Evolutionary conservation across 345 rosid species (phyloP), one percentile per base, ranked within the genome.

Genomic region (Erodium maritimum): DNA sequence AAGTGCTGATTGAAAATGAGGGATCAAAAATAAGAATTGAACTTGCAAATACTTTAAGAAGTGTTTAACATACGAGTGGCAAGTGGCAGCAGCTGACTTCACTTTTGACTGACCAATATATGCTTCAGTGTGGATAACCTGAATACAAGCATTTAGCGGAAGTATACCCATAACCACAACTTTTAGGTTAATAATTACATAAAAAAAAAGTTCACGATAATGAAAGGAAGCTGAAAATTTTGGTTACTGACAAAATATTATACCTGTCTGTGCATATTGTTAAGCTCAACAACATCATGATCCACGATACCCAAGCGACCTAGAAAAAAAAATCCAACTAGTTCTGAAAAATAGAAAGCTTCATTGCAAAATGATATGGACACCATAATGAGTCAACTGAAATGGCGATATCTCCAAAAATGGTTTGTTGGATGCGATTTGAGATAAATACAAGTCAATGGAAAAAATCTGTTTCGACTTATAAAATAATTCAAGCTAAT

Each of bases 231-330:
- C 46, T 6, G 46, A 37, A 37, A 37, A 37, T 5, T 5, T 5
- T 5, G 1, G 46, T 37, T 37, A 37, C 1, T 11, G 13, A 5
- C 10, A 37, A 11, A 6, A 37, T 37, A 37, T 37, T 54, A 21
- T 84, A 89, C 99, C 95, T 93, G 96, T 72, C 99, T 83, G 60
- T 93, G 99, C 99, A 93, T 85, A 64, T 89, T 93, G 64, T 87
- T 93, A 64, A 89, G 93, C 74, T 89, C 99, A 59, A 93, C 96
- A 21, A 85, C 80, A 79, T 89, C 99, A 61, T 93, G 90, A 73
- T 93, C 95, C 17, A 93, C 94, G 48, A 93, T 79, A 58, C 99
- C 96, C 79, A 89, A 70, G 17, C 82, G 80, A 62, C 96, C 99
- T 93, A 73, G 52, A 65, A 24, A 56, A 8, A 21, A 65, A n/a